Conservation (phyloP, 1,139 yeast species). For the Kodamaea derodonti region DNA sequence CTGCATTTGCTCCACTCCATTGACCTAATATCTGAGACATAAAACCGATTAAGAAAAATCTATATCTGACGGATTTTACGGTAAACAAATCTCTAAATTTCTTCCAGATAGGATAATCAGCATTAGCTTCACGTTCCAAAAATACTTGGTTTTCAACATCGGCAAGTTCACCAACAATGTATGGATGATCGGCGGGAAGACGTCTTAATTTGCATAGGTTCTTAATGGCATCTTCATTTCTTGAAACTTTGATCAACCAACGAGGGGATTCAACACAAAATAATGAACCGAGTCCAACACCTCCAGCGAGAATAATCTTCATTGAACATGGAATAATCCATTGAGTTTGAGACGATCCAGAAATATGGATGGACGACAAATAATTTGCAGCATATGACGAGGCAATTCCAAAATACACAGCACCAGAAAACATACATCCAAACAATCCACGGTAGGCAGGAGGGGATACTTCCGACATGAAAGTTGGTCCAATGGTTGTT, state of each 20-base stretch:
- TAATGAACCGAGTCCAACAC: constrained; percentile 33
- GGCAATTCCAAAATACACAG: constrained; percentile 53
- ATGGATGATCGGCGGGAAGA: constrained; percentile 48
- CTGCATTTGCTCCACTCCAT: constrained; percentile 61
- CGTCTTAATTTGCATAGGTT: constrained; percentile 45
- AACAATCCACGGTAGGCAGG: constrained; percentile 51
- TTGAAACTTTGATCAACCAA: constrained; percentile 39
- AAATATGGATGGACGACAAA: constrained; percentile 35
- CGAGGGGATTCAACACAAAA: constrained; percentile 44
- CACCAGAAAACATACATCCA: constrained; percentile 50
- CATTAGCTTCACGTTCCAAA: constrained; percentile 33
- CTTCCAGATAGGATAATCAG: constrained; percentile 12
- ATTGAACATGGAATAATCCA: constrained; percentile 38
- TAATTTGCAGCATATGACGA: constrained; percentile 49
- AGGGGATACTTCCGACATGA: constrained; percentile 53
- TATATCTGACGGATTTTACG: constrained; percentile 37
- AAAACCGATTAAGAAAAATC: constrained; percentile 42
- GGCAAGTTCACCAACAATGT: constrained; percentile 48
- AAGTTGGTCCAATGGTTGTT: constrained; percentile 54
- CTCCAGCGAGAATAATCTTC: constrained; percentile 43
- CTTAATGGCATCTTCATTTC: constrained; percentile 30
- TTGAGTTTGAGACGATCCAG: constrained; percentile 26
- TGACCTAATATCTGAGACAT: constrained; percentile 53
- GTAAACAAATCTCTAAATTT: constrained; percentile 31
- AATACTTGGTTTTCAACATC: constrained; percentile 46